Evolutionary conservation across 371 early-diverging fungal genomes (phyloP), one percentile per base, ranked within the genome.

Genomic region (Rhizopus microsporus): DNA sequence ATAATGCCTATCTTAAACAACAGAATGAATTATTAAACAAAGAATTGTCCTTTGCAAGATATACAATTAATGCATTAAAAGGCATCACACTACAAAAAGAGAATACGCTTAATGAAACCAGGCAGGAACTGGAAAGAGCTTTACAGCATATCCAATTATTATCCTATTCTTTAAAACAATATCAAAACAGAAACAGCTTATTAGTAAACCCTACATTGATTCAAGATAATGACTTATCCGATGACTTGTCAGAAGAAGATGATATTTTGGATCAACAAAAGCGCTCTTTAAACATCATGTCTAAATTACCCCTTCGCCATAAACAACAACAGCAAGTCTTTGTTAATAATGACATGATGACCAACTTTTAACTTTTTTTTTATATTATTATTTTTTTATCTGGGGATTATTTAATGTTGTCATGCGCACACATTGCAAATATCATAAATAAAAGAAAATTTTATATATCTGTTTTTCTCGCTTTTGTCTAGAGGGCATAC

Each of bases 61-160:
- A 74, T 51, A 78, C 78, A 6, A 71, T 75, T 39, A 65, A 71
- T 48, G 78, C 78, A 3, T 55, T 78, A 16, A 72, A 71, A 38
- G 63, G 60, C 3, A 78, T 78, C 30, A 58, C 71, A n/a, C 52
- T 50, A 33, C 75, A 78, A 64, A 74, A 69, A 59, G 75, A 75
- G 13, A 43, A 46, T 2, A 50, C 66, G 16, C 53, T 78, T 51
- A 56, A 67, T 37, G 75, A 68, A 56, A 62, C 78, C 69, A 74
- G 75, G 60, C 72, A 65, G 78, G 78, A 78, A 71, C 73, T 78
- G 75, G 78, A 78, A 46, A 63, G 67, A 40, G 78, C 78, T 46
- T 69, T 72, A 49, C 59, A 71, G 15, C 78, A 73, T 48, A 65
- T 65, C 31, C 65, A 65, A 33, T 38, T 59, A 6, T 49, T 65